phyloP scores from a whole-genome alignment of 129 eudicot species.

The Arctium minus region DNA sequence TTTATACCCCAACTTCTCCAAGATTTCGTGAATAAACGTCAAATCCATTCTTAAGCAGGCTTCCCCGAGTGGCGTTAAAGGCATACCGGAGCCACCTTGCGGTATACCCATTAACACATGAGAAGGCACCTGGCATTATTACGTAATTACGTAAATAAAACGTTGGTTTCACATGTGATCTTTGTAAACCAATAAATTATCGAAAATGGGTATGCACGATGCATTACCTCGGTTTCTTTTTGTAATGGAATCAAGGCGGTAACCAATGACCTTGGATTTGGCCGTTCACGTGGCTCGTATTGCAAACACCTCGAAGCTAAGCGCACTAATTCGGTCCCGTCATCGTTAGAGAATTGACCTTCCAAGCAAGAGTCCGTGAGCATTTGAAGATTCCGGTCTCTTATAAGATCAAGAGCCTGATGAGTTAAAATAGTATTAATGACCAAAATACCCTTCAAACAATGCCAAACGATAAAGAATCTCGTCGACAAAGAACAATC shows the following conservation, averaged over 20 bases:
- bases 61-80: conserved; percentile 87
- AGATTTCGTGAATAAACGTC: conserved; percentile 78
- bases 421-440: neutral
- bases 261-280: conserved; percentile 86
- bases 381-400: conserved; percentile 93
- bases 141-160: neutral
- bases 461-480: neutral
- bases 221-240: conserved; percentile 73
- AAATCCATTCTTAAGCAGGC: conserved; percentile 87
- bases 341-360: conserved; percentile 90
- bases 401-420: conserved; percentile 94
- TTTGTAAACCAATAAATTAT: neutral
- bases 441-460: neutral
- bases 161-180: neutral
- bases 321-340: conserved; percentile 91
- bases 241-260: conserved; percentile 87
- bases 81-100: conserved; percentile 49
- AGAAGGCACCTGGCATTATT: conserved; percentile 61
- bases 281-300: conserved; percentile 95
- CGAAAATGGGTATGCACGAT: neutral
- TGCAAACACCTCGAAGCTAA: conserved; percentile 91
- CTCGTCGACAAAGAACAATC: neutral
- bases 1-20: conserved; percentile 81
- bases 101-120: conserved; percentile 81
- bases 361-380: conserved; percentile 96